phyloP scores from a whole-genome alignment of 768 basidiomycete genomes.

The Mycena indigotica region DNA sequence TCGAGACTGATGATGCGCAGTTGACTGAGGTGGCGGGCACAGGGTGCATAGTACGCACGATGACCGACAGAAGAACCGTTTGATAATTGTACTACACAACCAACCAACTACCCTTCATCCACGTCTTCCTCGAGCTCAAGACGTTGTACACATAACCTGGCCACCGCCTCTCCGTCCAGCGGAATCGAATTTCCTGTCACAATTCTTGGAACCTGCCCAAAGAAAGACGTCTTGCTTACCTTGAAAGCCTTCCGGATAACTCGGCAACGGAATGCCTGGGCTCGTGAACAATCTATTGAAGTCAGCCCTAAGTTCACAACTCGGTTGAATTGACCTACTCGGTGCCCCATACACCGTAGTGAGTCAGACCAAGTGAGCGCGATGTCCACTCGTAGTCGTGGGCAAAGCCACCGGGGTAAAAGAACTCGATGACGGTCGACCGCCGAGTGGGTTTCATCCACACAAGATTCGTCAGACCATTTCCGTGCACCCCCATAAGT shows the following conservation, averaged over 20 bases:
- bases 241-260: slow-evolving; percentile 88
- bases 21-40: slow-evolving; percentile 92
- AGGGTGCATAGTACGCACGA: slow-evolving; percentile 90
- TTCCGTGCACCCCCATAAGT: slow-evolving; percentile 93
- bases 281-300: slow-evolving; percentile 65
- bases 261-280: slow-evolving; percentile 65
- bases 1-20: slow-evolving; percentile 40
- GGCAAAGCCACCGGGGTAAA: slow-evolving; percentile 82
- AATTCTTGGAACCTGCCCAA: neutral
- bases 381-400: slow-evolving; percentile 83
- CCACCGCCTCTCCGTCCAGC: slow-evolving; percentile 71
- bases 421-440: slow-evolving; percentile 92
- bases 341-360: slow-evolving; percentile 86
- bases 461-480: slow-evolving; percentile 82
- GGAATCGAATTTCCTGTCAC: slow-evolving; percentile 71
- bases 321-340: too few species aligned
- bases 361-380: slow-evolving; percentile 79
- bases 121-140: slow-evolving; percentile 59
- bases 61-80: slow-evolving; percentile 60
- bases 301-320: too few species aligned
- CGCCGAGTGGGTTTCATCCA: slow-evolving; percentile 90
- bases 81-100: slow-evolving; percentile 25
- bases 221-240: slow-evolving; percentile 25
- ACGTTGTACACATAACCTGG: slow-evolving; percentile 59
- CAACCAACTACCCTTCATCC: slow-evolving; percentile 47